phyloP scores from a whole-genome alignment of 148 eudicot genomes.

The Arbutus unedo region DNA sequence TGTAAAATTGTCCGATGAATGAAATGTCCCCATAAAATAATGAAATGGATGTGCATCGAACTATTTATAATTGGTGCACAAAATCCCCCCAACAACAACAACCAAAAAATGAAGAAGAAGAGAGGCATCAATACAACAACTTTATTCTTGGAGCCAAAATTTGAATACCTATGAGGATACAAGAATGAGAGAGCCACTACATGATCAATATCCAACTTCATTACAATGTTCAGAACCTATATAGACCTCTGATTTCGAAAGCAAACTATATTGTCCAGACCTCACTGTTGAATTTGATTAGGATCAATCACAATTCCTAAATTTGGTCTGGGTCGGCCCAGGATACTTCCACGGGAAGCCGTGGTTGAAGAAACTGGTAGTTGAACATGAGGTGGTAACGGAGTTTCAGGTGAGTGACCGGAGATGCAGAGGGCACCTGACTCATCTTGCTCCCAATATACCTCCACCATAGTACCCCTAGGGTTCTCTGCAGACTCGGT shows the following conservation, averaged over 20 bases:
- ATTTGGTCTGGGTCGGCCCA: conserved; percentile 22
- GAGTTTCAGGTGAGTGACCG: conserved; percentile 56
- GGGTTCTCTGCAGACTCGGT: conserved; percentile 59
- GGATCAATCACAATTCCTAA: conserved; percentile 62
- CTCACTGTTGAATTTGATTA: conserved; percentile 27
- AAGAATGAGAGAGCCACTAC: background rate
- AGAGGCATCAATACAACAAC: background rate
- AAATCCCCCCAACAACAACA: background rate
- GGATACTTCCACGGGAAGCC: conserved; percentile 18
- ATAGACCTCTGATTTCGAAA: background rate
- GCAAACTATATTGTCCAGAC: background rate
- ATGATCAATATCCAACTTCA: background rate
- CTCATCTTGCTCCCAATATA: conserved; percentile 79
- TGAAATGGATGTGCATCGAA: too few relatives aligned
- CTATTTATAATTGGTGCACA: too few relatives aligned
- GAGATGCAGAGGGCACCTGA: conserved; percentile 71
- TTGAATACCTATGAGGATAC: background rate
- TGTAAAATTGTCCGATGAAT: too few relatives aligned
- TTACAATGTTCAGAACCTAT: background rate
- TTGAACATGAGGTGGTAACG: conserved; percentile 37
- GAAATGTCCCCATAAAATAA: too few relatives aligned
- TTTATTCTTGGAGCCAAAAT: conserved; percentile 1
- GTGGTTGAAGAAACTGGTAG: conserved; percentile 17
- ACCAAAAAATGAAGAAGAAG: too few relatives aligned
- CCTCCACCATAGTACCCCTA: conserved; percentile 75